Conservation (phyloP, 176 grass and related monocot species). For the Triticum aestivum region DNA sequence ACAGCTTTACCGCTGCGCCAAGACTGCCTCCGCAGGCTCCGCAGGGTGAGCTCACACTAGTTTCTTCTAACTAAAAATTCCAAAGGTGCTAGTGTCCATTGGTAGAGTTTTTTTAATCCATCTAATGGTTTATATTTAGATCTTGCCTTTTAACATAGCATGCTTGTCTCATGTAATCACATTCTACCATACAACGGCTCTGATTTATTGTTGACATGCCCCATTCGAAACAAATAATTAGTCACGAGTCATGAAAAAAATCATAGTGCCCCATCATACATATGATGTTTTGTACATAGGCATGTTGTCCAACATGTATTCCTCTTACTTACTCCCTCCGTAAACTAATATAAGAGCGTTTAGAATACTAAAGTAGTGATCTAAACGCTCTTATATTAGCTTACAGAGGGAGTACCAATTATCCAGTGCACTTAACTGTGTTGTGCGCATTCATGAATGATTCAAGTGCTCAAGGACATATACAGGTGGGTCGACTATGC, state of each 20-base stretch:
- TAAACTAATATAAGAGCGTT: no score
- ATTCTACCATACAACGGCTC: slow-evolving; percentile 3
- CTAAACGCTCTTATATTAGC: no score
- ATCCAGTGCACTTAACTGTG: not conserved
- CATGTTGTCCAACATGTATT: not conserved
- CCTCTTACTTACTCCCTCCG: not conserved
- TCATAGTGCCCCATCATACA: not conserved
- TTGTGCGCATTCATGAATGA: slow-evolving; percentile 2
- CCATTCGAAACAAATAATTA: slow-evolving; percentile 12
- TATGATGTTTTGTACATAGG: not conserved
- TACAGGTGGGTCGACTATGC: not conserved
- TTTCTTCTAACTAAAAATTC: slow-evolving; percentile 7
- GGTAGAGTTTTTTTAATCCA: slow-evolving; percentile 1
- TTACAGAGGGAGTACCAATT: not conserved
- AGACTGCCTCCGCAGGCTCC: no score
- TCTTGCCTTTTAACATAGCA: slow-evolving; percentile 6
- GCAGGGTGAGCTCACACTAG: not conserved
- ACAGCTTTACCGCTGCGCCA: no score
- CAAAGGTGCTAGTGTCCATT: not conserved
- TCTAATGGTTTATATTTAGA: not conserved
- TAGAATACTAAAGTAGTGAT: no score
- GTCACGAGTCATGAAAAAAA: not conserved
- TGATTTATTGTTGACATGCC: slow-evolving; percentile 2
- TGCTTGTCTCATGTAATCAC: not conserved
- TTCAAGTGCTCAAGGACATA: not conserved